Evolutionary conservation across 1,284 basidiomycete species (phyloP).

Genomic region (Leccinum fallax): DNA sequence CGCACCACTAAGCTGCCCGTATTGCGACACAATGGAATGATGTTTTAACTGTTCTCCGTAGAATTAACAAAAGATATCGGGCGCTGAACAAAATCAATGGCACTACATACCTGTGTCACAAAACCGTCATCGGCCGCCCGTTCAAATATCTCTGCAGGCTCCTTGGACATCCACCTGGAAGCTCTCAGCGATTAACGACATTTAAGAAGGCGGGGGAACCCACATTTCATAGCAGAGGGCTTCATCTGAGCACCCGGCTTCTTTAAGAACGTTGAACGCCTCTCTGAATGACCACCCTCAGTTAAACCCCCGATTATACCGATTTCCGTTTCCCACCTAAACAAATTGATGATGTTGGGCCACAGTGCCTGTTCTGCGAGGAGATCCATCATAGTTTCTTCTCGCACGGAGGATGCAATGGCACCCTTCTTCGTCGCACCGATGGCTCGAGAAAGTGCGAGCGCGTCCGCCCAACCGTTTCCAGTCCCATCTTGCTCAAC

Average conservation of each 20-base stretch:
- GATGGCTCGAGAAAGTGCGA: slow-evolving; percentile 59
- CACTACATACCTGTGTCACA: slow-evolving; percentile 47
- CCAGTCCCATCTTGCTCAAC: slow-evolving; percentile 64
- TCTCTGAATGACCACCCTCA: slow-evolving; percentile 42
- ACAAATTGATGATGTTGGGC: slow-evolving; percentile 68
- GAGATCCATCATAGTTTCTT: slow-evolving; percentile 68
- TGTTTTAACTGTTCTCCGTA: slow-evolving; percentile 51
- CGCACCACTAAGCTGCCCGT: slow-evolving; percentile 60
- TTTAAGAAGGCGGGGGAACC: slow-evolving; percentile 14
- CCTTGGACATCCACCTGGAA: slow-evolving; percentile 71
- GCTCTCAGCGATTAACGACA: slow-evolving; percentile 1
- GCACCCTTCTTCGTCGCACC: slow-evolving; percentile 69
- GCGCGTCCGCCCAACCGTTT: slow-evolving; percentile 46
- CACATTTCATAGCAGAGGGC: slow-evolving; percentile 69
- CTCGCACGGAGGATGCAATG: slow-evolving; percentile 62
- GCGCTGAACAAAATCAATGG: background rate
- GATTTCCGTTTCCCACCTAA: slow-evolving; percentile 42
- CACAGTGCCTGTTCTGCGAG: slow-evolving; percentile 69
- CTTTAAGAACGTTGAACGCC: slow-evolving; percentile 62
- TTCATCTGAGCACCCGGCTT: slow-evolving; percentile 68
- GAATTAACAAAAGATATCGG: background rate
- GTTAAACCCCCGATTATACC: background rate
- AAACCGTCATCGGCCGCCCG: slow-evolving; percentile 68
- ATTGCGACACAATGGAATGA: slow-evolving; percentile 65
- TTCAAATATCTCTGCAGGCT: slow-evolving; percentile 72